Evolutionary conservation across 768 basidiomycete genomes (phyloP).

Genomic region (Gymnopilus dilepis): DNA sequence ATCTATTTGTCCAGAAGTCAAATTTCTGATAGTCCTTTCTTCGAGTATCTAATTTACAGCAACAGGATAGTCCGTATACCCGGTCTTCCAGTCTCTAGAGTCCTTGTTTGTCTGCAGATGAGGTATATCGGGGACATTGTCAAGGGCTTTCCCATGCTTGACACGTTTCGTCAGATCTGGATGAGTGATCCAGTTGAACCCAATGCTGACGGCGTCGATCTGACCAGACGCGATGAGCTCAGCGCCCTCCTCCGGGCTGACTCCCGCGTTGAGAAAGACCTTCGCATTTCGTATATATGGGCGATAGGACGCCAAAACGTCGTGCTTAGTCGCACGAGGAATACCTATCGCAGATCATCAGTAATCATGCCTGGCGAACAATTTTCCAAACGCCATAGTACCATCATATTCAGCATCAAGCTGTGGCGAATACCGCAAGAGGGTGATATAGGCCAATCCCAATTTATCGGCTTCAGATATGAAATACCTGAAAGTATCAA

Average conservation of each 20-base stretch:
- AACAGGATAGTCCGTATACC: neutral
- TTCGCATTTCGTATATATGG: neutral
- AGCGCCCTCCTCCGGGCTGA: neutral
- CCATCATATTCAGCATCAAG: neutral
- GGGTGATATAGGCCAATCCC: neutral
- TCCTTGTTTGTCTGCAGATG: neutral
- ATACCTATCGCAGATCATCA: neutral
- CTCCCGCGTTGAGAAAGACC: neutral
- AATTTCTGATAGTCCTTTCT: too few relatives aligned
- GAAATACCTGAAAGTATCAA: slow-evolving; percentile 3
- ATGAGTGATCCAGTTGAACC: neutral
- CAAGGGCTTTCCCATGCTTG: neutral
- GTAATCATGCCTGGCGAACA: neutral
- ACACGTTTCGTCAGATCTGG: neutral
- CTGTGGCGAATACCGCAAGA: neutral
- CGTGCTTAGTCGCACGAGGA: neutral
- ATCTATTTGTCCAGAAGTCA: too few relatives aligned
- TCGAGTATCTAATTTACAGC: neutral
- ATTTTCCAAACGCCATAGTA: too few relatives aligned
- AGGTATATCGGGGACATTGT: neutral
- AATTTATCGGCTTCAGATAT: slow-evolving; percentile 10
- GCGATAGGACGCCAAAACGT: neutral
- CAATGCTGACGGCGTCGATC: neutral
- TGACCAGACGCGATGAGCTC: neutral
- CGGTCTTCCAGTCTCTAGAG: neutral